Evolutionary conservation across 1,139 yeast genomes (phyloP).

Genomic region (Kodamaea plutei): DNA sequence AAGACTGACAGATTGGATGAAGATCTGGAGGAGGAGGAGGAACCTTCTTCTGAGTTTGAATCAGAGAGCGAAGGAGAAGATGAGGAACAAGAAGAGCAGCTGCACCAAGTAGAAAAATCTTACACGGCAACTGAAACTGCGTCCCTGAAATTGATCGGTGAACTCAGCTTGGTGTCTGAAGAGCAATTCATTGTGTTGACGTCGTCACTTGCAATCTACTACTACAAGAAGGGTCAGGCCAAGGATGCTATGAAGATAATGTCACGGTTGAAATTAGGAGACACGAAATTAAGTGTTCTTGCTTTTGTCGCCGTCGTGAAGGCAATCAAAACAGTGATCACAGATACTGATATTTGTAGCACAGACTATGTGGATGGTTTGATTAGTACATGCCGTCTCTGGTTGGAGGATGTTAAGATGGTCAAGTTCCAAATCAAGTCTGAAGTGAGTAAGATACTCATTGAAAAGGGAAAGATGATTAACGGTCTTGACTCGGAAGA

Average conservation of each 20-base stretch:
- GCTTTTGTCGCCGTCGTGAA: slow-evolving; percentile 33
- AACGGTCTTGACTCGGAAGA: slow-evolving; percentile 22
- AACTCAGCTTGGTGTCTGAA: slow-evolving; percentile 32
- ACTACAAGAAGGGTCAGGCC: slow-evolving; percentile 18
- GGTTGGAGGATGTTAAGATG: slow-evolving; percentile 25
- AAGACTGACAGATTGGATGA: background rate
- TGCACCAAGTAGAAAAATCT: too few relatives aligned
- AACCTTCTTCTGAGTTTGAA: slow-evolving; percentile 15
- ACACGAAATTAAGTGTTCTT: slow-evolving; percentile 14
- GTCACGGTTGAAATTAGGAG: slow-evolving; percentile 21
- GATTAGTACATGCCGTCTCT: slow-evolving; percentile 12
- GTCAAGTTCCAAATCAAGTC: slow-evolving; percentile 24
- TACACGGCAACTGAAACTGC: slow-evolving; percentile 1
- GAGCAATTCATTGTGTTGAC: slow-evolving; percentile 34
- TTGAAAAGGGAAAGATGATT: slow-evolving; percentile 31
- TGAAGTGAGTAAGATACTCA: slow-evolving; percentile 28
- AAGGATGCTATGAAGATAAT: slow-evolving; percentile 22
- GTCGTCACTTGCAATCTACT: slow-evolving; percentile 25
- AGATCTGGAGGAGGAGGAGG: slow-evolving; percentile 7
- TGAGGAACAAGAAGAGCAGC: slow-evolving; percentile 5
- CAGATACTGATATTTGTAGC: slow-evolving; percentile 20
- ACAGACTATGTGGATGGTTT: slow-evolving; percentile 6
- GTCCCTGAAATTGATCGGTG: slow-evolving; percentile 20
- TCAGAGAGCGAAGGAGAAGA: slow-evolving; percentile 11
- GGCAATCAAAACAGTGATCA: slow-evolving; percentile 22